Conservation (phyloP, 495 filamentous ascomycete species). For the Trichoderma asperelloides region DNA sequence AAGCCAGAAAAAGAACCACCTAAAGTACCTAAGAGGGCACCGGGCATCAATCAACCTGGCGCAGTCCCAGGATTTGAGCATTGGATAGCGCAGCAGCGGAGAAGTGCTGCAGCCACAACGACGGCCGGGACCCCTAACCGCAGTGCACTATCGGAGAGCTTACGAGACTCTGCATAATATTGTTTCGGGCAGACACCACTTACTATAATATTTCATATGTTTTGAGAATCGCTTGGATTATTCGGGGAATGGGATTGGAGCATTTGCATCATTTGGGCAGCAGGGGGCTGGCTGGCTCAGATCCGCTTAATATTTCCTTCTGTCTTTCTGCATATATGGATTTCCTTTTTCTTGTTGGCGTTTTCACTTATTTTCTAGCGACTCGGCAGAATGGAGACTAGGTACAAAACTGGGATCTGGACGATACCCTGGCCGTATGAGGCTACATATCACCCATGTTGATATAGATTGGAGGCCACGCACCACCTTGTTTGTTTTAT, state of each 20-base stretch:
- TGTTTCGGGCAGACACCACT: neutral
- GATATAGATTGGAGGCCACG: conserved; percentile 1
- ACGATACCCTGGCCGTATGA: conserved; percentile 8
- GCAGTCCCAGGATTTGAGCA: conserved; percentile 42
- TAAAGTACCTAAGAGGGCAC: conserved; percentile 12
- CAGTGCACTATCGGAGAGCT: conserved; percentile 34
- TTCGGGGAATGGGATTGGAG: neutral
- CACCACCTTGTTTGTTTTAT: neutral
- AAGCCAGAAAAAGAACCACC: conserved; percentile 1
- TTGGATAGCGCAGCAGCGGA: conserved; percentile 28
- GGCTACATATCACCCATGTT: conserved; percentile 1
- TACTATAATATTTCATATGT: neutral
- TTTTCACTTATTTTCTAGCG: neutral
- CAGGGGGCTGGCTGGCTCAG: neutral
- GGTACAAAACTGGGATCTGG: neutral
- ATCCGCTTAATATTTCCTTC: neutral
- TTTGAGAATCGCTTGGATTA: neutral
- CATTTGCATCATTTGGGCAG: neutral
- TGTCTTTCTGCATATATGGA: conserved; percentile 2
- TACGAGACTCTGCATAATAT: conserved; percentile 11
- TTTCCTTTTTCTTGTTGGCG: neutral
- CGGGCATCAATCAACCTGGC: conserved; percentile 47
- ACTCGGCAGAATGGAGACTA: neutral
- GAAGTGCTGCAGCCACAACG: conserved; percentile 33
- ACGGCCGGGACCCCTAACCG: conserved; percentile 29